Percentiles rank a stretch among this genome's conserved stretches.
These are phyloP conservation scores for Apiospora saccharicola DNA, from an alignment of 2,329 filamentous ascomycete species.

Conservation along the genomic window DNA sequence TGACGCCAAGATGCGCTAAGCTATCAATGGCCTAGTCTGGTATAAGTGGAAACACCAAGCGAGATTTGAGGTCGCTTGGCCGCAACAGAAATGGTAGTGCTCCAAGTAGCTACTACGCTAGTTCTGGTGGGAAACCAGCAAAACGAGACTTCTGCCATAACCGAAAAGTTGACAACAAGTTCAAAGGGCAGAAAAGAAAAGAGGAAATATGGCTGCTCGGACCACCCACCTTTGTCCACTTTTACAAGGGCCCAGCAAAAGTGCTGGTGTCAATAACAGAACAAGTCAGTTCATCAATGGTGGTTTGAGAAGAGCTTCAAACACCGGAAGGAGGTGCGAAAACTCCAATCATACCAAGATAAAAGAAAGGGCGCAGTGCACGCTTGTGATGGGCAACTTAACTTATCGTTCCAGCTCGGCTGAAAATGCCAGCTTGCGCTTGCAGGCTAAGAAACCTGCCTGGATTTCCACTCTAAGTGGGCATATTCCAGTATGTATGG, in stretches of 20 bases:
- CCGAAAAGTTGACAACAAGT: background rate
- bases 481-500: background rate
- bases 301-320: background rate
- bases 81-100: conserved; percentile 4
- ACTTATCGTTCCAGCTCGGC: background rate
- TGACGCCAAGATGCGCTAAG: background rate
- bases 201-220: conserved; percentile 13
- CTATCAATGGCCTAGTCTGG: background rate
- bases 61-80: conserved; percentile 10
- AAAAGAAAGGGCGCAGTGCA: background rate
- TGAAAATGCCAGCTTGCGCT: conserved; percentile 6
- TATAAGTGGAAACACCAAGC: conserved; percentile 21
- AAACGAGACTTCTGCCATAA: conserved; percentile 16
- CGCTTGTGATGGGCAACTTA: background rate
- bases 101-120: background rate
- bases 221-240: conserved; percentile 16
- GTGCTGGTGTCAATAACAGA: background rate
- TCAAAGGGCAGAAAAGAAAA: background rate
- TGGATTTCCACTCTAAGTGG: background rate
- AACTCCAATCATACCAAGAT: too few species aligned
- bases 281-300: background rate
- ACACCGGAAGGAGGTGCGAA: background rate
- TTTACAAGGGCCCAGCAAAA: conserved; percentile 4
- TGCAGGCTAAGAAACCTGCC: background rate
- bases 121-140: background rate